A percentile compares a stretch with the other conserved stretches of the same genome.
These are phyloP conservation scores for Elaeis guineensis DNA, from an alignment of 176 grass and related monocot genomes.

Conservation along the genomic window DNA sequence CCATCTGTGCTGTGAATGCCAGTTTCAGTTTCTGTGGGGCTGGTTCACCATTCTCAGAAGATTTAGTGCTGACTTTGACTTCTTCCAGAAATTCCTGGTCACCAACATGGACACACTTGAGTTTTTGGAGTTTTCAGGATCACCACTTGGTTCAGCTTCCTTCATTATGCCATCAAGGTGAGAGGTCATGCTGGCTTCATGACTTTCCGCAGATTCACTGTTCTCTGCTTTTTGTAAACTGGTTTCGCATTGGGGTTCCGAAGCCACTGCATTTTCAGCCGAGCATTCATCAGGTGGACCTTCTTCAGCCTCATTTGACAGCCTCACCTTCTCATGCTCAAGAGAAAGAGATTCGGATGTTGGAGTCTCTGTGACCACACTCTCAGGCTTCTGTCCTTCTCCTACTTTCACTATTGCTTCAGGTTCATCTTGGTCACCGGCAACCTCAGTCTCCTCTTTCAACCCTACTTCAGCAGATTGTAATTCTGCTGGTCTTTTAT, in stretches of 20 bases:
- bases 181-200: slow-evolving; percentile 12
- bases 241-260: slow-evolving; percentile 13
- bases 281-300: background rate
- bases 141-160: slow-evolving; percentile 23
- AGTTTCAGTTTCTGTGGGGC: slow-evolving; percentile 2
- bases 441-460: too few relatives aligned
- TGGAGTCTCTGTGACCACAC: background rate
- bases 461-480: background rate
- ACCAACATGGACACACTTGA: background rate
- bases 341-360: background rate
- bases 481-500: slow-evolving; percentile 1
- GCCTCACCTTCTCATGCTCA: background rate
- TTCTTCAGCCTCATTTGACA: background rate
- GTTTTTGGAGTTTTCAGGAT: slow-evolving; percentile 6
- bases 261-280: background rate
- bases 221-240: slow-evolving; percentile 13
- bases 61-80: background rate
- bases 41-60: background rate
- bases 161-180: background rate
- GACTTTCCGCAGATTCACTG: slow-evolving; percentile 11
- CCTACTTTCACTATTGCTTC: too few relatives aligned
- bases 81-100: background rate
- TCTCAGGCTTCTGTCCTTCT: slow-evolving; percentile 1
- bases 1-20: background rate
- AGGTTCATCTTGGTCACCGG: too few relatives aligned